A percentile compares a stretch with the other conserved stretches of the same genome.
These are phyloP conservation scores for Coelastrella sp. DNA, from an alignment of 139 green algal genomes.

Conservation along the genomic window DNA sequence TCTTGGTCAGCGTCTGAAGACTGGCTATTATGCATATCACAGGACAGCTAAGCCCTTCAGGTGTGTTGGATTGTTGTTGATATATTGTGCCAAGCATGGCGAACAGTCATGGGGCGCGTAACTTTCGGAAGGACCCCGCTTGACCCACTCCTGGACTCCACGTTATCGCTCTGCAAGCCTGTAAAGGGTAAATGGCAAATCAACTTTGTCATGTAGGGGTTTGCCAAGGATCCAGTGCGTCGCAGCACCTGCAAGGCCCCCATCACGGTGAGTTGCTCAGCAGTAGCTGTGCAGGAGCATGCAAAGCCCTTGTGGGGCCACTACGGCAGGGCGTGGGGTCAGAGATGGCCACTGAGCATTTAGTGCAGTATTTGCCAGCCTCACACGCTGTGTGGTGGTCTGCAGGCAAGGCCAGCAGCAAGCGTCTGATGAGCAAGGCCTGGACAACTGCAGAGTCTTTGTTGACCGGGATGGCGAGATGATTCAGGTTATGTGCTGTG, in stretches of 20 bases:
- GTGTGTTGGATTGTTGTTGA: too few relatives aligned
- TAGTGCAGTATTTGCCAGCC: not conserved
- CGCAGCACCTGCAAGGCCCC: not conserved
- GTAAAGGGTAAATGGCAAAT: not conserved
- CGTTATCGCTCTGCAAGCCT: not conserved
- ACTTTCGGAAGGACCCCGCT: not conserved
- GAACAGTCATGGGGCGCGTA: not conserved
- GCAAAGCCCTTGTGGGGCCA: not conserved
- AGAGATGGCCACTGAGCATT: not conserved
- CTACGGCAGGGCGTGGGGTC: not conserved
- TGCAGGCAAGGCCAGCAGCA: conserved; percentile 17
- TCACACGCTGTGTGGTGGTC: not conserved
- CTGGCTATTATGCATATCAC: not conserved
- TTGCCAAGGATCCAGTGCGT: not conserved
- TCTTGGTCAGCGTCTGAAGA: not conserved
- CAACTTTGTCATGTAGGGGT: not conserved
- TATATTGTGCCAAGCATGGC: not conserved
- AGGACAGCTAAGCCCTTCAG: too few relatives aligned
- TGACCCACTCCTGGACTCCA: not conserved
- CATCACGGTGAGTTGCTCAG: not conserved
- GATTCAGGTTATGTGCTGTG: conserved; percentile 43
- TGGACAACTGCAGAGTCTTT: conserved; percentile 36
- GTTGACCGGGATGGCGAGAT: conserved; percentile 38
- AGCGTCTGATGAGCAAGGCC: not conserved
- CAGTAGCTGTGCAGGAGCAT: not conserved